Conservation (phyloP, 2,329 filamentous ascomycete genomes). For the Arthrobotrys megalospora region DNA sequence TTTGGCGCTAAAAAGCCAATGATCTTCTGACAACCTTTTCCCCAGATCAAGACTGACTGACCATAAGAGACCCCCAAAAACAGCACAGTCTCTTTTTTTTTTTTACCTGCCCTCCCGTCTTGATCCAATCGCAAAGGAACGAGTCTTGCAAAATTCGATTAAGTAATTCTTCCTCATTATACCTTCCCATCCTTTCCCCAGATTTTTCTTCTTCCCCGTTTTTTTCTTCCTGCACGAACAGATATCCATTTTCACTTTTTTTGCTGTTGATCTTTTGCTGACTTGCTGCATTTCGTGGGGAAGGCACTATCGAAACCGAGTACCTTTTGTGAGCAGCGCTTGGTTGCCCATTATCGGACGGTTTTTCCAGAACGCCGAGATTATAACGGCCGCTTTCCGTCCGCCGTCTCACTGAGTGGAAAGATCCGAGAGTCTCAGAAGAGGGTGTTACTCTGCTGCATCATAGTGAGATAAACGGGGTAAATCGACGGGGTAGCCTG, state of each 20-base stretch:
- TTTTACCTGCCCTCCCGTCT: slow-evolving; percentile 10
- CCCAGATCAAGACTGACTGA: slow-evolving; percentile 39
- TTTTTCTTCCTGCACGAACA: slow-evolving; percentile 18
- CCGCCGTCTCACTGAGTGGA: slow-evolving; percentile 29
- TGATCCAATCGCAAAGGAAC: slow-evolving; percentile 53
- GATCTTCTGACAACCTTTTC: slow-evolving; percentile 61
- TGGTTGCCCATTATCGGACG: slow-evolving; percentile 7
- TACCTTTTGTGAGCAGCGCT: slow-evolving; percentile 19
- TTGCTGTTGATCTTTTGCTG: slow-evolving; percentile 37
- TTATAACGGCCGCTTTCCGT: slow-evolving; percentile 21
- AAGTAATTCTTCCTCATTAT: slow-evolving; percentile 59
- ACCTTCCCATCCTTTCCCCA: slow-evolving; percentile 51
- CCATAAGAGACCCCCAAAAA: slow-evolving; percentile 51
- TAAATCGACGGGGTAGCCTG: slow-evolving; percentile 32
- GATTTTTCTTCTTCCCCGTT: slow-evolving; percentile 34
- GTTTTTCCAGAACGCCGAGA: slow-evolving; percentile 40
- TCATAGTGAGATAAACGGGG: slow-evolving; percentile 33
- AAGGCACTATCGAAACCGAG: slow-evolving; percentile 44
- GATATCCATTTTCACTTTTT: slow-evolving; percentile 20
- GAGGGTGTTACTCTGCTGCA: slow-evolving; percentile 30
- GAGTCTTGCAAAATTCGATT: slow-evolving; percentile 55
- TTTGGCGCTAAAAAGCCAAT: slow-evolving; percentile 61
- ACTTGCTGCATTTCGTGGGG: slow-evolving; percentile 51
- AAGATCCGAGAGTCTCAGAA: slow-evolving; percentile 15
- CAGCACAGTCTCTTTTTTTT: slow-evolving; percentile 14